Conservation (phyloP, 2,329 filamentous ascomycete genomes). For the Saccharata proteae region DNA sequence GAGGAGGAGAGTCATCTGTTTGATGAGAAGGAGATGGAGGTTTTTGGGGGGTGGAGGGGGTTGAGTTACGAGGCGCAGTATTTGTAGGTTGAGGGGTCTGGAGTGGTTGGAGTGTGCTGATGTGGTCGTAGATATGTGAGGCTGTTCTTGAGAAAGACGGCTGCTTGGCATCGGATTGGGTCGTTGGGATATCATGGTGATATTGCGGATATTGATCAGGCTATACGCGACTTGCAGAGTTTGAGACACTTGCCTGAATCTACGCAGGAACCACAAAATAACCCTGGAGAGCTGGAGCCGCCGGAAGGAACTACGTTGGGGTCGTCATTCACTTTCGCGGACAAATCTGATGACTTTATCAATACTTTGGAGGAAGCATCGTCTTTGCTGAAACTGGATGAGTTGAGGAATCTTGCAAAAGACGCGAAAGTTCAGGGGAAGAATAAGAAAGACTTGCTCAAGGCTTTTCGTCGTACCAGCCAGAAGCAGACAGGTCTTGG, state of each 20-base stretch:
- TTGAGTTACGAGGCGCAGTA: slow-evolving; percentile 82
- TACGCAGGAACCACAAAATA: slow-evolving; percentile 21
- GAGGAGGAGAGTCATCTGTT: slow-evolving; percentile 85
- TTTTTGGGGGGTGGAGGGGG: slow-evolving; percentile 65
- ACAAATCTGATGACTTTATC: slow-evolving; percentile 62
- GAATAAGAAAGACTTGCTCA: slow-evolving; percentile 70
- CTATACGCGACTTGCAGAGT: slow-evolving; percentile 53
- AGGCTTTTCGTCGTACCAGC: slow-evolving; percentile 61
- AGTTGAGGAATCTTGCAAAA: slow-evolving; percentile 73
- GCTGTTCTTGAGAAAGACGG: slow-evolving; percentile 82
- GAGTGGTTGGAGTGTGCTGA: slow-evolving; percentile 1
- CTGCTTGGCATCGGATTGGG: slow-evolving; percentile 76
- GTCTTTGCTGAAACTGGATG: slow-evolving; percentile 69
- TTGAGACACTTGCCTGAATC: slow-evolving; percentile 42
- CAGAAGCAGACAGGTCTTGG: slow-evolving; percentile 64
- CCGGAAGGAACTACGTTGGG: slow-evolving; percentile 39
- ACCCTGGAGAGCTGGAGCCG: slow-evolving; percentile 37
- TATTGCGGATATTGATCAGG: slow-evolving; percentile 58
- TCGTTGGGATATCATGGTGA: slow-evolving; percentile 72
- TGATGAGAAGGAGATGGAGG: slow-evolving; percentile 59
- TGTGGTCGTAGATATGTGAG: slow-evolving; percentile 62
- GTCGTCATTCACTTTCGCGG: slow-evolving; percentile 62
- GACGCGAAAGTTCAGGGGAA: slow-evolving; percentile 79
- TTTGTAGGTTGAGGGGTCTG: slow-evolving; percentile 46
- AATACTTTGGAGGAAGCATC: slow-evolving; percentile 73